These are phyloP conservation scores for Coemansia sp. DNA, from an alignment of 192 early-diverging fungal genomes.

Conservation along the genomic window DNA sequence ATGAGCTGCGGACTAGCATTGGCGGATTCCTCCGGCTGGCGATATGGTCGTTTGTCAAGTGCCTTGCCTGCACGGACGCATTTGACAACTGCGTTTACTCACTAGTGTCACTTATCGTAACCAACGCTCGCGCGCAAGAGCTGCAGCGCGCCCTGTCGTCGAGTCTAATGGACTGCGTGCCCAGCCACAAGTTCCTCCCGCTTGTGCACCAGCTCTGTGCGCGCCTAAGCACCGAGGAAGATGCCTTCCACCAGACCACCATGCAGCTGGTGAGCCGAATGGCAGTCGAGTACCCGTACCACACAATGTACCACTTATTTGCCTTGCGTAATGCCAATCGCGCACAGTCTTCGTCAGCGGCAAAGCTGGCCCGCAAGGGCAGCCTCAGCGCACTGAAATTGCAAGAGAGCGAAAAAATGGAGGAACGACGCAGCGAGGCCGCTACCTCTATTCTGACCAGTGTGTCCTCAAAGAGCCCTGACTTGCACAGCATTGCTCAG, in stretches of 20 bases:
- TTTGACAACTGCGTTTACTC: slow-evolving; percentile 44
- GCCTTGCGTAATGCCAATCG: slow-evolving; percentile 49
- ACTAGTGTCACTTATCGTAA: slow-evolving; percentile 39
- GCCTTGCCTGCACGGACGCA: slow-evolving; percentile 29
- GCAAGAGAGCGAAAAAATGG: slow-evolving; percentile 40
- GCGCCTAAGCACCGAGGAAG: slow-evolving; percentile 34
- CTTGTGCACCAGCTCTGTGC: slow-evolving; percentile 49
- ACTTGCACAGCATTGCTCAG: slow-evolving; percentile 24
- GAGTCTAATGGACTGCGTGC: slow-evolving; percentile 22
- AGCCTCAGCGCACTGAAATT: slow-evolving; percentile 12
- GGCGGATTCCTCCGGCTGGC: slow-evolving; percentile 41
- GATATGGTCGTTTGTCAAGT: slow-evolving; percentile 39
- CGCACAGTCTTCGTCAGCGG: slow-evolving; percentile 4
- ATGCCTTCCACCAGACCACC: slow-evolving; percentile 22
- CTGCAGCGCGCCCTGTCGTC: slow-evolving; percentile 20
- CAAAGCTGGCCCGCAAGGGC: slow-evolving; percentile 5
- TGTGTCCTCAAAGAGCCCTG: slow-evolving; percentile 9
- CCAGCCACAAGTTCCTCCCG: slow-evolving; percentile 49
- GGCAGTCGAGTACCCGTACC: slow-evolving; percentile 46
- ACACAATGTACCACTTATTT: slow-evolving; percentile 42
- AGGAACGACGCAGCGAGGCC: slow-evolving; percentile 38
- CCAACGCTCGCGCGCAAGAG: slow-evolving; percentile 31
- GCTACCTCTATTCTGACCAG: slow-evolving; percentile 30
- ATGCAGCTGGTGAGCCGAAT: slow-evolving; percentile 30
- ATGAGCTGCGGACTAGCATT: slow-evolving; percentile 18